phyloP scores from a whole-genome alignment of 495 filamentous ascomycete genomes.

The Annulohypoxylon maeteangense region DNA sequence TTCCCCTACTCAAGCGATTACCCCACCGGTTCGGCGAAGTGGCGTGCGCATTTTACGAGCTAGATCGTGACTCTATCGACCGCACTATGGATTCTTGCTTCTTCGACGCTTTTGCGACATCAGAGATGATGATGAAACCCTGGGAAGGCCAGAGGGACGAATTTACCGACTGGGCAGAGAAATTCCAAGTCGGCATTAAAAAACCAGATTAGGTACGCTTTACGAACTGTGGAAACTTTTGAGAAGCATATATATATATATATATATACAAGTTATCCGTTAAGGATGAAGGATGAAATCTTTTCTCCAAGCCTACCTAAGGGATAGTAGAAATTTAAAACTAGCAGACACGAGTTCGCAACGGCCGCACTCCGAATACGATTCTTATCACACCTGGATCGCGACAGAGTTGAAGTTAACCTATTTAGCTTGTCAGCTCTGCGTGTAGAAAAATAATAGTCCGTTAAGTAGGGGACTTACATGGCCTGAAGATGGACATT shows the following conservation, averaged over 20 bases:
- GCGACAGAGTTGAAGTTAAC: conserved; percentile 56
- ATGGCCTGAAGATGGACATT: conserved; percentile 58
- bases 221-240: conserved; percentile 6
- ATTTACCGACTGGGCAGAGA: conserved; percentile 60
- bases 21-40: conserved; percentile 56
- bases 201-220: conserved; percentile 44
- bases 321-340: not conserved
- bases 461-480: conserved; percentile 51
- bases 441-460: not conserved
- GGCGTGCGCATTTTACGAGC: conserved; percentile 60
- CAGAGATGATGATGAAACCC: conserved; percentile 55
- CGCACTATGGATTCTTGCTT: conserved; percentile 60
- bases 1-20: conserved; percentile 52
- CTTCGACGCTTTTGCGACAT: conserved; percentile 58
- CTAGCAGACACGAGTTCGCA: not conserved
- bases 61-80: conserved; percentile 59
- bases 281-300: not conserved
- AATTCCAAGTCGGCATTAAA: conserved; percentile 61
- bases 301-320: not conserved
- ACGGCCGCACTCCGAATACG: not conserved
- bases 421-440: conserved; percentile 44
- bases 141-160: conserved; percentile 59
- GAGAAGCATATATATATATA: conserved; percentile 21
- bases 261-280: conserved; percentile 19
- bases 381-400: conserved; percentile 46